Conservation (phyloP, 2,329 filamentous ascomycete species). For the Fusarium poae region DNA sequence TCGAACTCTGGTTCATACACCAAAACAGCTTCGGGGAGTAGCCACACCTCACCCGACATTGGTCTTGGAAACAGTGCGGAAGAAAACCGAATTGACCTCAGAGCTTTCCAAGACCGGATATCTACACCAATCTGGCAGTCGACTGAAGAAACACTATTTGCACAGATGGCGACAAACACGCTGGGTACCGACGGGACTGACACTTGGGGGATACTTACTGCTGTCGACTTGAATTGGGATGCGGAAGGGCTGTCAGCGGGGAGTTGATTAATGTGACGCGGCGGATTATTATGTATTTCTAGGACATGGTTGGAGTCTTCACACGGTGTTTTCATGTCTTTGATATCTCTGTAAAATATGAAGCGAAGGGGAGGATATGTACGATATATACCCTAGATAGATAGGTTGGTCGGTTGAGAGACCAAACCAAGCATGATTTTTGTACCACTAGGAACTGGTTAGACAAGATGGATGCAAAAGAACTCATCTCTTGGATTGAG, state of each 20-base stretch:
- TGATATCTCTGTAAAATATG: conserved; percentile 6
- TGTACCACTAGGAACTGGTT: conserved; percentile 23
- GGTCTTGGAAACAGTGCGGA: conserved; percentile 55
- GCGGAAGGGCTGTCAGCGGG: conserved; percentile 17
- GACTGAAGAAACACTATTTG: conserved; percentile 50
- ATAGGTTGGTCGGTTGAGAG: conserved; percentile 8
- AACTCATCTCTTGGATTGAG: neutral
- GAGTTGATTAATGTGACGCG: conserved; percentile 1
- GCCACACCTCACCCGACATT: conserved; percentile 50
- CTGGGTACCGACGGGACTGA: conserved; percentile 43
- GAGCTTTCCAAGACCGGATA: conserved; percentile 52
- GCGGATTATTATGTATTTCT: conserved; percentile 1
- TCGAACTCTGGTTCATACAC: conserved; percentile 41
- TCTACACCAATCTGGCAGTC: conserved; percentile 50
- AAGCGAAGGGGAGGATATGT: conserved; percentile 25
- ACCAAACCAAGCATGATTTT: conserved; percentile 12
- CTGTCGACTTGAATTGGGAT: conserved; percentile 47
- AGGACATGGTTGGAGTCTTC: conserved; percentile 10
- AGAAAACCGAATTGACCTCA: conserved; percentile 54
- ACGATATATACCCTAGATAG: conserved; percentile 36
- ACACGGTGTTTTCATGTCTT: conserved; percentile 10
- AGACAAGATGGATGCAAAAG: neutral
- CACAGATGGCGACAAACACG: conserved; percentile 45
- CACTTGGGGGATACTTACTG: conserved; percentile 51
- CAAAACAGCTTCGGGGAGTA: conserved; percentile 47